phyloP scores from a whole-genome alignment of 2,329 filamentous ascomycete species.

The Colletotrichum coccodes region DNA sequence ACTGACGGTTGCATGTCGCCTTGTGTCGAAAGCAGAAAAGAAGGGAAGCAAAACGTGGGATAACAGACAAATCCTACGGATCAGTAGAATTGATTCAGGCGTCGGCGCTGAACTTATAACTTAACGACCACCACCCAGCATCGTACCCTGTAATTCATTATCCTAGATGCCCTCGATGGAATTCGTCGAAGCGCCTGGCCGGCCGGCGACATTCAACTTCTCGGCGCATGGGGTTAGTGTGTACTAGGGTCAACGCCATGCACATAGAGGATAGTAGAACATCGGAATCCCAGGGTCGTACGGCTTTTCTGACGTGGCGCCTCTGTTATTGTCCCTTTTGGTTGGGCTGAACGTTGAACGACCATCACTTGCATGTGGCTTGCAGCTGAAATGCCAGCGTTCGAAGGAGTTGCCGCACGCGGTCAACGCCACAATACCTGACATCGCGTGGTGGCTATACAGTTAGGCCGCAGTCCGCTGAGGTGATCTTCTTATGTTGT shows the following conservation, averaged over 20 bases:
- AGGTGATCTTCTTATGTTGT: neutral
- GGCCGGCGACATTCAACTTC: neutral
- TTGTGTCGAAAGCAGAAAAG: neutral
- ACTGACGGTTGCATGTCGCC: neutral
- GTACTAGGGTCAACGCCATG: neutral
- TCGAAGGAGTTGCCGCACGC: neutral
- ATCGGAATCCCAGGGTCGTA: neutral
- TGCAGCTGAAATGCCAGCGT: constrained; percentile 3
- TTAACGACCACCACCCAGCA: neutral
- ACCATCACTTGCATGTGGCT: neutral
- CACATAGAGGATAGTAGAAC: neutral
- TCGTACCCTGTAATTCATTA: neutral
- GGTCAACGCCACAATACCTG: neutral
- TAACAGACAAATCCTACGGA: too few species aligned
- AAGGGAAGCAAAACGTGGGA: neutral
- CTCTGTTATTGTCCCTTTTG: neutral
- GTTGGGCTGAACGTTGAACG: constrained; percentile 3
- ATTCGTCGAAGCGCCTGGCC: neutral
- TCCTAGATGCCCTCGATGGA: neutral
- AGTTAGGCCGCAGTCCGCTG: neutral
- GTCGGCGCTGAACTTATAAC: neutral
- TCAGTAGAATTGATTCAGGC: neutral
- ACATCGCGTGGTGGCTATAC: neutral
- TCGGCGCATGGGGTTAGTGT: neutral
- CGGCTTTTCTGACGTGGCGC: neutral